Evolutionary conservation across 202 grass and related monocot genomes (phyloP).

Genomic region (Zizania palustris): DNA sequence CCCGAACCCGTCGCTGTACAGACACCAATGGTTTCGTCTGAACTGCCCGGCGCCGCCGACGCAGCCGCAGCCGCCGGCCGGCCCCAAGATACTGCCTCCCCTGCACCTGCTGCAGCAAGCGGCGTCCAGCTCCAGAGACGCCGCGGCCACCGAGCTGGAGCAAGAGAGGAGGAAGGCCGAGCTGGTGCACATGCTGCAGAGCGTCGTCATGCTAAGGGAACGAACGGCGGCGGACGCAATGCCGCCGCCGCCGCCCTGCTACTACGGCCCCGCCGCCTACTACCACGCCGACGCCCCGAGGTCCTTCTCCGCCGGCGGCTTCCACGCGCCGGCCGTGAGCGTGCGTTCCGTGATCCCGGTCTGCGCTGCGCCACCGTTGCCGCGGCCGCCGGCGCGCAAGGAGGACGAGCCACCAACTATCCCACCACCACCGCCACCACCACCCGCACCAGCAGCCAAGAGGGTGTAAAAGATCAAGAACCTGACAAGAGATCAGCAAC

Average conservation of each 20-base stretch:
- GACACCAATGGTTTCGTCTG: constrained; percentile 48
- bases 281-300: constrained; percentile 41
- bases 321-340: constrained; percentile 70
- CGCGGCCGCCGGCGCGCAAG: constrained; percentile 8
- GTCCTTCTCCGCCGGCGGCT: constrained; percentile 41
- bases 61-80: not conserved
- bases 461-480: constrained; percentile 12
- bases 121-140: constrained; percentile 23
- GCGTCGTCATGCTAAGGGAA: constrained; percentile 17
- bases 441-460: constrained; percentile 37
- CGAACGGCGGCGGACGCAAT: constrained; percentile 36
- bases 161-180: constrained; percentile 35
- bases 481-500: too few species aligned
- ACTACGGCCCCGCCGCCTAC: constrained; percentile 45
- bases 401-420: constrained; percentile 30
- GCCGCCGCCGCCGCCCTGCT: constrained; percentile 35
- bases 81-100: constrained; percentile 52
- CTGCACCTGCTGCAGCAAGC: constrained; percentile 51
- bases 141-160: constrained; percentile 26
- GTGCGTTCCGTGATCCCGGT: constrained; percentile 75
- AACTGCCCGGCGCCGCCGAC: not conserved
- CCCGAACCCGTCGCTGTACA: constrained; percentile 48
- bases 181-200: constrained; percentile 53
- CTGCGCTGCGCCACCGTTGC: constrained; percentile 53
- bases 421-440: constrained; percentile 12